Base-by-base conservation (phyloP, 106 monocot species). In the Acorus calamus region DNA sequence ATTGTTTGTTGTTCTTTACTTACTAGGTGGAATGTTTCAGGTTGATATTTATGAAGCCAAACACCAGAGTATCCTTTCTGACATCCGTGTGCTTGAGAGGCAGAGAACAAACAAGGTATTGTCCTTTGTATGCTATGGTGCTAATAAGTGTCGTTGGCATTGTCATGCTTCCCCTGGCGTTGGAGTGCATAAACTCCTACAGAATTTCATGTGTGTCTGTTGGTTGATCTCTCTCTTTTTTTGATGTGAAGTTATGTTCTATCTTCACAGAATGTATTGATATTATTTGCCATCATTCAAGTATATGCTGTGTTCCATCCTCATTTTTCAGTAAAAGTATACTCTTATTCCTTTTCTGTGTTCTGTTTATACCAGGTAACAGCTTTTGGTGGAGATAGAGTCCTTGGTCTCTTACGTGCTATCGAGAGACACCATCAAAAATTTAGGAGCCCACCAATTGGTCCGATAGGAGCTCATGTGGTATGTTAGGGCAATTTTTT, bases 381-480 rank as follows among this genome's bases (percentile, higher is more conserved):
- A 66, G 78, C 90, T 42, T 96, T 96, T 87, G 94, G 94, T 60
- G 94, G 94, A 64, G 71, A 85, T n/a, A 87, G 61, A 66, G 94
- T 96, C 28, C 87, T 90, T 8, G 68, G 11, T 7, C 94, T 96
- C 64, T 67, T 90, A 49, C 74, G 68, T 28, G 76, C 68, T 63
- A 83, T 96, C 69, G 94, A 96, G 62, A 83, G 81, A 63, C 75
- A 85, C 11, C 60, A 80, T 10, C 71, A 49, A 48, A 80, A 73
- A 77, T 96, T 96, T 61, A 76, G 64, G 57, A 74, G 62, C 50
- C 76, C 90, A 47, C 94, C 94, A 55, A 77, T 96, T 62, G 94
- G 94, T 64, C 94, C 94, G 49, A 76, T 96, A 56, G 94, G 94
- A 55, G 82, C 80, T 64, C 94, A 96, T 66, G 82, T 96, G 79